phyloP scores from a whole-genome alignment of 306 rosid species.

The Cucurbita ficifolia region DNA sequence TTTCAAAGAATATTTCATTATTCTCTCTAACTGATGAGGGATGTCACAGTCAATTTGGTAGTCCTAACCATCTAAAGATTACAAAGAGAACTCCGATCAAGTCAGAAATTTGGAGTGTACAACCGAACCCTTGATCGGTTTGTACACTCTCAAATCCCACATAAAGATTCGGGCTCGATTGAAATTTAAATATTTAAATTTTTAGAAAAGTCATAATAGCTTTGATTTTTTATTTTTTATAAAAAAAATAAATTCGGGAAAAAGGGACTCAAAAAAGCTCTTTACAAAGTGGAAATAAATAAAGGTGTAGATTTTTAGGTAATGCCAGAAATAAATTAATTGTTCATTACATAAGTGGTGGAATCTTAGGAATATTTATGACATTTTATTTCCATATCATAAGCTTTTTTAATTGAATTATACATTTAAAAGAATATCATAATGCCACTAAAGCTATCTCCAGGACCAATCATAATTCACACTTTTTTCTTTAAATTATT shows the following conservation, averaged over 20 bases:
- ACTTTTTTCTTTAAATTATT: neutral
- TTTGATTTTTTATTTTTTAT: neutral
- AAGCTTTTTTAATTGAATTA: neutral
- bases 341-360: neutral
- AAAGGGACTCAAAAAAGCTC: neutral
- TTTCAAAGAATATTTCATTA: no score
- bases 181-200: no score
- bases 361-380: neutral
- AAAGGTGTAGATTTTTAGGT: neutral
- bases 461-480: neutral
- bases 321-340: neutral
- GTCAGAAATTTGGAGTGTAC: no score
- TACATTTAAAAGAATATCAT: no score
- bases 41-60: no score
- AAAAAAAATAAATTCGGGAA: neutral
- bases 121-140: no score
- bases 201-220: neutral
- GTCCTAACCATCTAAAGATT: no score
- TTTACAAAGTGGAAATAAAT: neutral
- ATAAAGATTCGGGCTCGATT: no score
- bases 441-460: neutral
- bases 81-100: no score
- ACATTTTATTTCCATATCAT: neutral
- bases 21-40: no score
- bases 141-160: no score